Percentiles rank a stretch among this genome's conserved stretches.
Conservation (phyloP, 208 protist genomes). For the Naegleria gruberi region DNA sequence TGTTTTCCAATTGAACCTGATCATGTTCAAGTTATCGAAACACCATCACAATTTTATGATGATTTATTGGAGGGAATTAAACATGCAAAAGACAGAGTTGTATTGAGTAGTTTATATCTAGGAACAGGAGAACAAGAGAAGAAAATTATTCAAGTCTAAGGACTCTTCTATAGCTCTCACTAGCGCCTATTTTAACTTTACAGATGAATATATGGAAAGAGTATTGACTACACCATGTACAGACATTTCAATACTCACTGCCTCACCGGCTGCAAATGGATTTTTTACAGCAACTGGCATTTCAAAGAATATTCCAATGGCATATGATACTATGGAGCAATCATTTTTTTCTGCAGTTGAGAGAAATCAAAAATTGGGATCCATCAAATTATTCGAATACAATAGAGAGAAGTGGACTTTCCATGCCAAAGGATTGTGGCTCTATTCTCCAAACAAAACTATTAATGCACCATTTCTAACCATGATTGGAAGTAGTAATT, state of each 20-base stretch:
- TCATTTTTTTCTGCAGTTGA: not conserved
- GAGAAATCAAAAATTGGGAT: not conserved
- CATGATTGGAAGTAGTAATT: conserved; percentile 34
- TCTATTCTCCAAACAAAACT: not conserved
- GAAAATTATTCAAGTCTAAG: conserved; percentile 49
- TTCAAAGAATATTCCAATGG: conserved; percentile 13
- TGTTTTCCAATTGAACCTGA: conserved; percentile 39
- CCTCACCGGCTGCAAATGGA: conserved; percentile 18
- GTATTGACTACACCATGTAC: conserved; percentile 27
- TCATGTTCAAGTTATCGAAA: conserved; percentile 46
- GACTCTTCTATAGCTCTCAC: conserved; percentile 6
- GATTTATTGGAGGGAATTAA: conserved; percentile 48
- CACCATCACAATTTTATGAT: conserved; percentile 58
- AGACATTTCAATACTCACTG: conserved; percentile 24
- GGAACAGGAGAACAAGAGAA: conserved; percentile 55
- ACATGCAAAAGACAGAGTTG: conserved; percentile 46
- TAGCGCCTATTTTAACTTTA: conserved; percentile 50
- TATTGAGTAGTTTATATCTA: conserved; percentile 72
- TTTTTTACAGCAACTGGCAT: conserved; percentile 26
- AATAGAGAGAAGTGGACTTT: conserved; percentile 30
- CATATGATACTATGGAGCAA: conserved; percentile 23
- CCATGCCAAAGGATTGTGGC: conserved; percentile 39
- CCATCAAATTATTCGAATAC: not conserved
- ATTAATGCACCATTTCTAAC: conserved; percentile 8
- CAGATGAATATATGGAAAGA: conserved; percentile 27